Evolutionary conservation across 169 alveolate genomes (phyloP), one percentile per base, ranked within the genome.

Genomic region (Eimeria sp.): DNA sequence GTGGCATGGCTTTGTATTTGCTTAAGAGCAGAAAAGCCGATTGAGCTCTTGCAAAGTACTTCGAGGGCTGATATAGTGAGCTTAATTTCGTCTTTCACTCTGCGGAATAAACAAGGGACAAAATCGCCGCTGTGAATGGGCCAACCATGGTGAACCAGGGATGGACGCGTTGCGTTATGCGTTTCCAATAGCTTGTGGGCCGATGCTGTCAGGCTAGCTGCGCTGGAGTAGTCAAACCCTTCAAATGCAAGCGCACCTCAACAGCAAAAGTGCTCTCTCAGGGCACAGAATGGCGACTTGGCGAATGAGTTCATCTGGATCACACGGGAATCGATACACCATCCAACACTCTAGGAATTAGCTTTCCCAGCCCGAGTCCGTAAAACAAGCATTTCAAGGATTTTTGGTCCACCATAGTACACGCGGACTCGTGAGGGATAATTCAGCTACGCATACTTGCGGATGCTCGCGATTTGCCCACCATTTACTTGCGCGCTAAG

Each of bases 51-150:
- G 25, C 94, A 65, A 11, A 93, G 96, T 3, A 89, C 94, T 43
- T 93, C 96, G 11, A 82, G 67, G 43, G 96, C 96, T 3, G 94
- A 88, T 51, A 93, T 93, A 2, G 96, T 93, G 65, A 93, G 65
- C 11, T 84, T 82, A 45, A 82, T 82, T 84, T 93, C 96, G 51
- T 93, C 96, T 25, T 93, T 93, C 47, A 93, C 88, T 54, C 96
- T 93, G 89, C 30, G 57, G 11, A 72, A 78, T 51, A 22, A 63
- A 22, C 25, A 47, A 13, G 40, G 40, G 40, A 34, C 40, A 34
- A 2, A 0, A 34, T 34, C 40, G 40, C 3, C 40, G 40, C 40
- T 34, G 40, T 34, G 40, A 34, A 34, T 34, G 40, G 3, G 40
- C 2, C 40, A 34, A 1, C 40, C 40, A 34, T 34, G 40, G 3